Conservation (phyloP, 176 grass and related monocot genomes). For the Paspalum vaginatum region DNA sequence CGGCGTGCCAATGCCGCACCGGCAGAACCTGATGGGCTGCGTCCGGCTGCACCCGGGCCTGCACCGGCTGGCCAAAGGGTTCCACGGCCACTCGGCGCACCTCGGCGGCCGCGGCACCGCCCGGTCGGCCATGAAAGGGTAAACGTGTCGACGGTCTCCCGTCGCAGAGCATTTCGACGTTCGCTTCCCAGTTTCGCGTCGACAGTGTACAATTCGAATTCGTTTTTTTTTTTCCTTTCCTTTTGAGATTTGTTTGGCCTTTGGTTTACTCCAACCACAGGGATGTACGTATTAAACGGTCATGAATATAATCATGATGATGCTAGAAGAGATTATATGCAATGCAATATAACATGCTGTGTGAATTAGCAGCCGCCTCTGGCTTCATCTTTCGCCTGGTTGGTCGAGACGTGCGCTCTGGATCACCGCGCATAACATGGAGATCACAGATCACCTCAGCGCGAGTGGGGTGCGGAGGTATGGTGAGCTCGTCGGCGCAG, state of each 20-base stretch:
- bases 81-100: constrained; percentile 47
- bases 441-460: too few relatives aligned
- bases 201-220: constrained; percentile 33
- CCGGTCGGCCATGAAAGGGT: constrained; percentile 39
- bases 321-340: constrained; percentile 19
- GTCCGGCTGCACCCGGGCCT: constrained; percentile 64
- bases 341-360: not conserved
- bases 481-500: not conserved
- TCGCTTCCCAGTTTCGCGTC: not conserved
- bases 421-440: too few relatives aligned
- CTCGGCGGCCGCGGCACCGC: constrained; percentile 46
- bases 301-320: not conserved
- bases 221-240: constrained; percentile 29
- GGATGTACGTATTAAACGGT: not conserved
- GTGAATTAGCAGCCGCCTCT: too few relatives aligned
- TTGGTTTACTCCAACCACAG: not conserved
- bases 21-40: constrained; percentile 55
- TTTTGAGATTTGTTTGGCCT: not conserved
- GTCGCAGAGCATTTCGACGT: not conserved
- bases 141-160: not conserved
- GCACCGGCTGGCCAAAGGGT: constrained; percentile 58
- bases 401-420: too few relatives aligned
- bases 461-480: too few relatives aligned
- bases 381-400: too few relatives aligned
- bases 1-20: constrained; percentile 13